A percentile compares a stretch with the other conserved stretches of the same genome.
Evolutionary conservation across 2,329 filamentous ascomycete genomes (phyloP).

Genomic region (Hymenoscyphus repandus): DNA sequence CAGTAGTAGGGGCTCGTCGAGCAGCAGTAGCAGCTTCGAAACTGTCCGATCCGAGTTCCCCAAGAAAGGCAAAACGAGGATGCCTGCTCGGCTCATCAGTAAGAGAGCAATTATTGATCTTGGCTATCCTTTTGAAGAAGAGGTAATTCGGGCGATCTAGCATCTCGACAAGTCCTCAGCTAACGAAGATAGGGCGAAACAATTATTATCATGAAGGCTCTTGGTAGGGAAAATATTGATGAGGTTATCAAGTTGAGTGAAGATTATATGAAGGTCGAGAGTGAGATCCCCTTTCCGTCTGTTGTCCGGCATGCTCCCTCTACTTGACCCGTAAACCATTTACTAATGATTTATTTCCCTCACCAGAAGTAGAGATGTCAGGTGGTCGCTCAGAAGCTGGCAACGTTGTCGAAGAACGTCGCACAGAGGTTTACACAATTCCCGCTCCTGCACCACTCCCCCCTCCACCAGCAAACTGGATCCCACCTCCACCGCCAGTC

Average conservation of each 20-base stretch:
- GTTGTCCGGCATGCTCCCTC: constrained; percentile 11
- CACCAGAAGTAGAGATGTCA: constrained; percentile 26
- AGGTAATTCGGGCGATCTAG: constrained; percentile 48
- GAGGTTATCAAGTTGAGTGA: constrained; percentile 80
- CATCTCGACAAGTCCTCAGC: constrained; percentile 7
- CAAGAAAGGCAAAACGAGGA: constrained; percentile 83
- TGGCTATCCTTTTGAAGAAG: constrained; percentile 80
- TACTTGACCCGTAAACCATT: constrained; percentile 4
- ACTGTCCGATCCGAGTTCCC: constrained; percentile 61
- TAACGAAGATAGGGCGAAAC: constrained; percentile 61
- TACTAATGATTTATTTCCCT: constrained; percentile 13
- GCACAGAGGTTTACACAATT: constrained; percentile 37
- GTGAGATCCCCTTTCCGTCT: constrained; percentile 2
- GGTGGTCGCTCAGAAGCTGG: constrained; percentile 43
- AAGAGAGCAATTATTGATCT: constrained; percentile 77
- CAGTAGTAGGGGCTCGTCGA: constrained; percentile 41
- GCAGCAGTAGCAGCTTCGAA: constrained; percentile 36
- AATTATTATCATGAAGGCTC: constrained; percentile 74
- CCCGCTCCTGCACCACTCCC: constrained; percentile 23
- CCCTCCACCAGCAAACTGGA: constrained; percentile 3
- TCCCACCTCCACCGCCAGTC: constrained; percentile 15
- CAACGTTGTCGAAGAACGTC: constrained; percentile 44
- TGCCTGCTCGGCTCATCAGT: constrained; percentile 75
- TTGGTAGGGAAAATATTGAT: constrained; percentile 88
- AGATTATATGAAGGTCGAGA: constrained; percentile 49